Percentiles rank a stretch among this genome's conserved stretches.
Conservation (phyloP, 179 eudicot species). For the Silene vulgaris region DNA sequence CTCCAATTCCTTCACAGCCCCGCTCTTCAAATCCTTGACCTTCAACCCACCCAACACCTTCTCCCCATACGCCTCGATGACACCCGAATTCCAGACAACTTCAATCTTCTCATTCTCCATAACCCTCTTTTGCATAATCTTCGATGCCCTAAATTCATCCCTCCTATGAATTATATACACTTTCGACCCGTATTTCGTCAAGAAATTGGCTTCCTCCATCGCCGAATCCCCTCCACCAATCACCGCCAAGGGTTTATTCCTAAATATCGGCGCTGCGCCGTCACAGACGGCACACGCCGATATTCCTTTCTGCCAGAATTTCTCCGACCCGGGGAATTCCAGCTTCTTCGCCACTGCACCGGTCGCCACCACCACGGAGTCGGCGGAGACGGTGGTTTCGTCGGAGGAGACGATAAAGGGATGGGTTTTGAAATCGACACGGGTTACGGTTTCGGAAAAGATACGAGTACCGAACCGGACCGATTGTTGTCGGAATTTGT, state of each 20-base stretch:
- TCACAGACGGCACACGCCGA: slow-evolving; percentile 98
- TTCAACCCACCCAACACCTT: slow-evolving; percentile 65
- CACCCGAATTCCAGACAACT: slow-evolving; percentile 77
- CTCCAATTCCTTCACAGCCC: slow-evolving; percentile 67
- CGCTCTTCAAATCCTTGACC: slow-evolving; percentile 68
- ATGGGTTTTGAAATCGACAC: slow-evolving; percentile 44
- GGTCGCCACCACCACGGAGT: slow-evolving; percentile 51
- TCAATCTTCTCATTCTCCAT: slow-evolving; percentile 71
- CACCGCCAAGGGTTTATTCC: slow-evolving; percentile 76
- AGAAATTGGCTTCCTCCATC: slow-evolving; percentile 85
- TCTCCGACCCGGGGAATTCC: slow-evolving; percentile 31
- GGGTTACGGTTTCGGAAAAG: slow-evolving; percentile 58
- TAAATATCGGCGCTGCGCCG: slow-evolving; percentile 85
- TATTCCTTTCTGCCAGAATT: slow-evolving; percentile 78
- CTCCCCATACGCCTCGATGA: slow-evolving; percentile 47
- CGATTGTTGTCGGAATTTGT: slow-evolving; percentile 52
- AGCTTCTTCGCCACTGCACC: slow-evolving; percentile 42
- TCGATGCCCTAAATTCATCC: slow-evolving; percentile 76
- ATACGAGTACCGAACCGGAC: slow-evolving; percentile 59
- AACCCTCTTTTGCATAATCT: slow-evolving; percentile 82
- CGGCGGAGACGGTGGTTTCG: slow-evolving; percentile 50
- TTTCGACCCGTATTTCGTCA: slow-evolving; percentile 80
- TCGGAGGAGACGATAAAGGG: slow-evolving; percentile 54
- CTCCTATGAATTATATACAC: slow-evolving; percentile 85
- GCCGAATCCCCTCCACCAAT: slow-evolving; percentile 98